These are phyloP conservation scores for Chenopodium quinoa DNA, from an alignment of 148 eudicot species.

Conservation along the genomic window DNA sequence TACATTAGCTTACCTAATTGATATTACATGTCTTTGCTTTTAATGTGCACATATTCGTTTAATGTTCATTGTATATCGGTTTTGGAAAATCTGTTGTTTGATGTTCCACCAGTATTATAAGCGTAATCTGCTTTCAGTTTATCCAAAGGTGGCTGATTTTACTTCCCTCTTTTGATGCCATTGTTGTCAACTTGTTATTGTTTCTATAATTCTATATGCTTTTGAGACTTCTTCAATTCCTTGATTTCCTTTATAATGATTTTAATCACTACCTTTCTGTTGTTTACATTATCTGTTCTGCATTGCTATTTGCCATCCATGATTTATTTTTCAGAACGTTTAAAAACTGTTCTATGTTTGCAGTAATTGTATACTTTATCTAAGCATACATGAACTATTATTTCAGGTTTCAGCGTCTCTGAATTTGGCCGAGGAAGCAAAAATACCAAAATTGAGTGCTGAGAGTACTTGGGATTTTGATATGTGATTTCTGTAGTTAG, in stretches of 20 bases:
- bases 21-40: no score
- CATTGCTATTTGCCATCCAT: neutral
- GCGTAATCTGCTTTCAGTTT: neutral
- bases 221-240: no score
- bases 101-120: neutral
- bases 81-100: neutral
- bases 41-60: neutral
- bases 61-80: neutral
- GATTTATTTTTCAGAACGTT: neutral
- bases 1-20: no score
- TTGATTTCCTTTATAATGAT: no score
- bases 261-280: neutral
- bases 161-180: neutral
- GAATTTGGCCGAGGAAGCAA: constrained; percentile 48
- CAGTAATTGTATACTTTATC: neutral
- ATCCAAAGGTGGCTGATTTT: neutral
- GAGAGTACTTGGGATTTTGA: constrained; percentile 60
- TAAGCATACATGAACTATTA: neutral
- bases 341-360: neutral
- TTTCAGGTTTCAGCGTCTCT: constrained; percentile 55
- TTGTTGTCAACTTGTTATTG: neutral
- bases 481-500: constrained; percentile 31
- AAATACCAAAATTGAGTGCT: constrained; percentile 47
- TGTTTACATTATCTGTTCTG: neutral
- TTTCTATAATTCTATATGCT: neutral